These are phyloP conservation scores for Bipolaris zeicola DNA, from an alignment of 2,329 filamentous ascomycete species.

Conservation along the genomic window DNA sequence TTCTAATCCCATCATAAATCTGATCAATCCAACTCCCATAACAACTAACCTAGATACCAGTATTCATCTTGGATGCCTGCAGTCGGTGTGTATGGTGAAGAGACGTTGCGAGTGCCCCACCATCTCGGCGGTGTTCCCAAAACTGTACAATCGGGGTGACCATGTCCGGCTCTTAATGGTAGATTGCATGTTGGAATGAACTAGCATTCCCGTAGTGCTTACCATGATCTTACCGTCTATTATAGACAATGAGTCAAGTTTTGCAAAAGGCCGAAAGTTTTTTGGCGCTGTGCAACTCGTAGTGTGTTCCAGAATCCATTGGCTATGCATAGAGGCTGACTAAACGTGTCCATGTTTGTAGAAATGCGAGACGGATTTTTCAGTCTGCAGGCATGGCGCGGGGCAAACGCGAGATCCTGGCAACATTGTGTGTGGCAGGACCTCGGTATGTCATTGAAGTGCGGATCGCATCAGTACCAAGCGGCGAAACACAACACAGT, in stretches of 20 bases:
- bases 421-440: background rate
- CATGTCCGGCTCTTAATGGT: background rate
- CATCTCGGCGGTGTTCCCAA: background rate
- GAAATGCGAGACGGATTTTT: background rate
- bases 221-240: background rate
- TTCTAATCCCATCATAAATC: background rate
- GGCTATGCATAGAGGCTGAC: background rate
- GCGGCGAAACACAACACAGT: background rate
- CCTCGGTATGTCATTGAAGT: conserved; percentile 4
- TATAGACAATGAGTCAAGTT: background rate
- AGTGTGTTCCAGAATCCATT: background rate
- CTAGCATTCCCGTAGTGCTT: background rate
- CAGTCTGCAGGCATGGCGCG: background rate
- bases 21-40: background rate
- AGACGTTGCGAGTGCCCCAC: too few species aligned
- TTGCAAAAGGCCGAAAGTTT: background rate
- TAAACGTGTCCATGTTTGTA: background rate
- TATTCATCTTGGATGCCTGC: too few species aligned
- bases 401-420: background rate
- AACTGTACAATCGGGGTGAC: background rate
- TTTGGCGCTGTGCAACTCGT: background rate
- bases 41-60: background rate
- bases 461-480: background rate
- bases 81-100: too few species aligned
- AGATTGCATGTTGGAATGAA: background rate